A percentile compares a stretch with the other conserved stretches of the same genome.
These are phyloP conservation scores for Boletus subparvulus DNA, from an alignment of 768 basidiomycete genomes.

Conservation along the genomic window DNA sequence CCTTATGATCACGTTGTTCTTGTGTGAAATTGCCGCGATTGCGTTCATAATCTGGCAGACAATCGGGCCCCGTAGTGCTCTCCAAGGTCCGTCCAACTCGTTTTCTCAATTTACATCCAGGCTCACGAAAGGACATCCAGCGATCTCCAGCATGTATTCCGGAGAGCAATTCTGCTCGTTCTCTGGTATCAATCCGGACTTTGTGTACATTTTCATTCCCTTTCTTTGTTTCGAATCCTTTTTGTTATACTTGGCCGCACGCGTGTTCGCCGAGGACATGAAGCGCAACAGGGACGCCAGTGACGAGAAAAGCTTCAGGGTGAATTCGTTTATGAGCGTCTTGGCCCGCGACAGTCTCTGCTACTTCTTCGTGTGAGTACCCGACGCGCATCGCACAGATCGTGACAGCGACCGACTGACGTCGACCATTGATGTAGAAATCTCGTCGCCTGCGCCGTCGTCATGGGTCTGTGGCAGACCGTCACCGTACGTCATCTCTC, in stretches of 20 bases:
- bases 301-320: background rate
- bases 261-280: conserved; percentile 14
- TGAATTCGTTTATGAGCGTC: conserved; percentile 24
- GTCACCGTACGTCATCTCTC: conserved; percentile 19
- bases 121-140: conserved; percentile 13
- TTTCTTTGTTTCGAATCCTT: conserved; percentile 31
- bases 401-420: background rate
- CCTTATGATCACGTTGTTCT: conserved; percentile 18
- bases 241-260: conserved; percentile 24
- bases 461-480: conserved; percentile 29
- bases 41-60: conserved; percentile 25
- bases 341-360: conserved; percentile 31
- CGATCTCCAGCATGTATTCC: background rate
- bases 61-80: conserved; percentile 25
- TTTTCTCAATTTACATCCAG: background rate
- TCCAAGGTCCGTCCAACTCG: conserved; percentile 18
- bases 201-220: conserved; percentile 31
- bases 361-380: conserved; percentile 33
- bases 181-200: conserved; percentile 19
- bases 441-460: conserved; percentile 21
- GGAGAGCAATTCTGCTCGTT: conserved; percentile 23
- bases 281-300: background rate
- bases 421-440: conserved; percentile 17
- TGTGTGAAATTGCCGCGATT: conserved; percentile 26
- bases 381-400: no score